These are phyloP conservation scores for Bathelium albidoporum DNA, from an alignment of 495 filamentous ascomycete genomes.

Conservation along the genomic window DNA sequence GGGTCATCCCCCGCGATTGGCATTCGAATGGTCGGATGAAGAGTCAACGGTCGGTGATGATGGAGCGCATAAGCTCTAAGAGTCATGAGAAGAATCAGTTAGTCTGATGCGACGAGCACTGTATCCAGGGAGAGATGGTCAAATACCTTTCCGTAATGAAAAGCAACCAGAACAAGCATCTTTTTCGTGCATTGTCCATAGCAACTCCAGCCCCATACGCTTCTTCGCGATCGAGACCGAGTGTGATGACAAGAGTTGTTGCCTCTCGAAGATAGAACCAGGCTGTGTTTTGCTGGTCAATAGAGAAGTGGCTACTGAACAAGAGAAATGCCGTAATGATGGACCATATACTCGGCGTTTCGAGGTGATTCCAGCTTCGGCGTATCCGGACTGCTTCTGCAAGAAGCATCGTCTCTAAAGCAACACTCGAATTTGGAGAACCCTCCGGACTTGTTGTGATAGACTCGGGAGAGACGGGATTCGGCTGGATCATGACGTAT, in stretches of 20 bases:
- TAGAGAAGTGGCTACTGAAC: conserved; percentile 63
- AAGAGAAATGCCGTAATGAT: conserved; percentile 73
- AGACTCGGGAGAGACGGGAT: conserved; percentile 44
- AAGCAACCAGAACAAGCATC: conserved; percentile 61
- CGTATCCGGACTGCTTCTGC: conserved; percentile 67
- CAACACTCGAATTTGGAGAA: conserved; percentile 7
- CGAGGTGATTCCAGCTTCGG: conserved; percentile 63
- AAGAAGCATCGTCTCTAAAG: conserved; percentile 49
- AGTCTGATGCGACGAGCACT: no score
- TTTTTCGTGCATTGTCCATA: conserved; percentile 43
- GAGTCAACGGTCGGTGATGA: conserved; percentile 60
- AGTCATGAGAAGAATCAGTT: no score
- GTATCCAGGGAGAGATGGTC: no score
- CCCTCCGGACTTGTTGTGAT: conserved; percentile 31
- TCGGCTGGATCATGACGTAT: conserved; percentile 76
- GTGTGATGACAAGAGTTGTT: conserved; percentile 46
- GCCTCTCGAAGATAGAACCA: conserved; percentile 67
- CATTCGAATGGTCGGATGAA: conserved; percentile 52
- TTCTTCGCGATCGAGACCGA: conserved; percentile 52
- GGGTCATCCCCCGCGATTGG: conserved; percentile 47
- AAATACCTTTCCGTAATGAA: conserved; percentile 58
- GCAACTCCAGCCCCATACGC: conserved; percentile 38
- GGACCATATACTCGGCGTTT: conserved; percentile 53
- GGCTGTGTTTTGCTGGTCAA: conserved; percentile 60
- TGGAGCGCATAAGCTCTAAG: conserved; percentile 66